These are phyloP conservation scores for Volutella citrinella DNA, from an alignment of 2,329 filamentous ascomycete species.

Conservation along the genomic window DNA sequence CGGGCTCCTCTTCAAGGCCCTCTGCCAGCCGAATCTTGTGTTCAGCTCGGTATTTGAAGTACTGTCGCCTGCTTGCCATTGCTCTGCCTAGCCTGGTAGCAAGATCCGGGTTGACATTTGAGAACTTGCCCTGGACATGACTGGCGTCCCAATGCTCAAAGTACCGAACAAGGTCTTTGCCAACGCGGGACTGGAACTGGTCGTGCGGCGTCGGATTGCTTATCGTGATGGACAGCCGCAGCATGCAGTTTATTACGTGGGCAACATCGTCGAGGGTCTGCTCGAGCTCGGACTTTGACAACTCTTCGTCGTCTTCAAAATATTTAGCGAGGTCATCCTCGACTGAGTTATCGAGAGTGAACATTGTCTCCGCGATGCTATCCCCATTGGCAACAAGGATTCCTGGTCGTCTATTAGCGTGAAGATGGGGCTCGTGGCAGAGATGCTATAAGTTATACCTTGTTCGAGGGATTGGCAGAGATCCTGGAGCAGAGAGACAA, in stretches of 20 bases:
- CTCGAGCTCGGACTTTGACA: background rate
- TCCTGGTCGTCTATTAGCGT: too few species aligned
- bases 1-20: conserved; percentile 1
- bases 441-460: too few species aligned
- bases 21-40: conserved; percentile 2
- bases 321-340: too few species aligned
- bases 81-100: background rate
- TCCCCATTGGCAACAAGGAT: too few species aligned
- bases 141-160: too few species aligned
- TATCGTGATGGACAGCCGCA: conserved; percentile 6
- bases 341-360: too few species aligned
- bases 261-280: background rate
- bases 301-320: too few species aligned
- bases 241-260: conserved; percentile 5
- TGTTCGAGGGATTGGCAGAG: too few species aligned
- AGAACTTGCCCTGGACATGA: too few species aligned
- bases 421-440: too few species aligned
- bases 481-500: conserved; percentile 5
- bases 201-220: conserved; percentile 6
- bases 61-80: conserved; percentile 4
- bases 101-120: background rate
- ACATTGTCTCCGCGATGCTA: too few species aligned
- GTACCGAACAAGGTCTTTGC: too few species aligned
- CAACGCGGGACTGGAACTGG: conserved; percentile 4
- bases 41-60: conserved; percentile 5